These are phyloP conservation scores for Arachis stenosperma DNA, from an alignment of 306 rosid genomes.

Conservation along the genomic window DNA sequence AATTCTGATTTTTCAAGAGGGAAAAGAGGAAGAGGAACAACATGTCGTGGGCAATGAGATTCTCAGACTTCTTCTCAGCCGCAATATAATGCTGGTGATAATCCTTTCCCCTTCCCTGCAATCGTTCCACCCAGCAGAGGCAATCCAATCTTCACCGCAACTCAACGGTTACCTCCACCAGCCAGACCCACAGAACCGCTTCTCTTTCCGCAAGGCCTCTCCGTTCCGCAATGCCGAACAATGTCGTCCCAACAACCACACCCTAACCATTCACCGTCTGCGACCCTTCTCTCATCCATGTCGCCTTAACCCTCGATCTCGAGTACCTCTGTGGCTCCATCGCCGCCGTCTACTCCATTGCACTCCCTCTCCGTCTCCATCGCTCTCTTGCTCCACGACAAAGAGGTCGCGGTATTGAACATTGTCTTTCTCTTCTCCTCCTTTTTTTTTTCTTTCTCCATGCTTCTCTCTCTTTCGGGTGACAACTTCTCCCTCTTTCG, in stretches of 20 bases:
- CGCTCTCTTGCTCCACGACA: no score
- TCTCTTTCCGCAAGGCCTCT: constrained; percentile 56
- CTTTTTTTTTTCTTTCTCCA: no score
- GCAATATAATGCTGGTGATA: constrained; percentile 55
- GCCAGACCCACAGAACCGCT: constrained; percentile 36
- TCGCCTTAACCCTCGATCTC: constrained; percentile 70
- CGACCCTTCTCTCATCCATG: constrained; percentile 66
- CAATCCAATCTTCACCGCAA: constrained; percentile 65
- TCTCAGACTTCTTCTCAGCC: constrained; percentile 64
- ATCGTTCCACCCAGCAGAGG: constrained; percentile 74
- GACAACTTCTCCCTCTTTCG: no score
- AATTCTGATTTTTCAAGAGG: background rate
- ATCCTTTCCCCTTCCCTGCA: constrained; percentile 74
- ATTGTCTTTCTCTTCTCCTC: no score
- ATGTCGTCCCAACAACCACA: constrained; percentile 44
- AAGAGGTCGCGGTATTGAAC: no score
- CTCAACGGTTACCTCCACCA: constrained; percentile 36
- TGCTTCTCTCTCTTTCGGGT: no score
- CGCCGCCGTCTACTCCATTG: constrained; percentile 77
- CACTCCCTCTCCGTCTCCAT: constrained; percentile 42
- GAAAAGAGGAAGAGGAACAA: constrained; percentile 36
- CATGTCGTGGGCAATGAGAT: constrained; percentile 63
- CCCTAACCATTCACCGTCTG: constrained; percentile 41
- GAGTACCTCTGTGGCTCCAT: constrained; percentile 80
- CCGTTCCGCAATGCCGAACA: constrained; percentile 61